Evolutionary conservation across 371 early-diverging fungal species (phyloP).

Genomic region (Encephalitozoon intestinalis): DNA sequence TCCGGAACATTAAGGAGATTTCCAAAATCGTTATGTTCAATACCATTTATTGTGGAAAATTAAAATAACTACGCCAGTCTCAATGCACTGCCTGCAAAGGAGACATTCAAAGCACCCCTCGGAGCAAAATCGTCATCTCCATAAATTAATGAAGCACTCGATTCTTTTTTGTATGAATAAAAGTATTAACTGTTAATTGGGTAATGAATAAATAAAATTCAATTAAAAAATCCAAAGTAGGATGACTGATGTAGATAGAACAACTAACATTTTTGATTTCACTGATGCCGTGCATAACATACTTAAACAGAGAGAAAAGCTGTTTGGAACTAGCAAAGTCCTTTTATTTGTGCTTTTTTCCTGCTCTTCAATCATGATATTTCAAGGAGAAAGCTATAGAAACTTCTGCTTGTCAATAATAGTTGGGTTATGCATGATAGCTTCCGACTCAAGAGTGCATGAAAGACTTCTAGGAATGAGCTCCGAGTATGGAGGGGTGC

Average conservation of each 20-base stretch:
- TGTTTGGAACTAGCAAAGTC: neutral
- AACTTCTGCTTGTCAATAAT: neutral
- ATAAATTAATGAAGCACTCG: neutral
- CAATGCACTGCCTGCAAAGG: too few relatives aligned
- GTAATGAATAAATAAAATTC: neutral
- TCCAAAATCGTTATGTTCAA: neutral
- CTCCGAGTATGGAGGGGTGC: neutral
- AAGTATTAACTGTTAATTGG: neutral
- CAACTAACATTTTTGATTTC: neutral
- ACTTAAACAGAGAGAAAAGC: neutral
- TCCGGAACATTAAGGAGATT: neutral
- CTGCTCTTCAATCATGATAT: neutral
- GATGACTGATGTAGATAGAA: neutral
- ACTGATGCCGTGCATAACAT: neutral
- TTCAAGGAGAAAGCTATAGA: neutral
- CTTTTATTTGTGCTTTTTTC: neutral
- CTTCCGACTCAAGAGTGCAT: neutral
- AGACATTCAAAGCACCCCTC: too few relatives aligned
- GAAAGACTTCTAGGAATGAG: neutral
- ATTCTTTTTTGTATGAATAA: neutral
- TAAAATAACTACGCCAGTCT: too few relatives aligned
- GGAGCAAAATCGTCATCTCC: too few relatives aligned
- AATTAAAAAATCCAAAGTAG: constrained; percentile 2
- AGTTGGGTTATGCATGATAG: neutral
- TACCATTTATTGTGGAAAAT: neutral